Percentiles rank a stretch among this genome's conserved stretches.
phyloP scores from a whole-genome alignment of 2,329 filamentous ascomycete species.

The Phaeosphaeria sp. region DNA sequence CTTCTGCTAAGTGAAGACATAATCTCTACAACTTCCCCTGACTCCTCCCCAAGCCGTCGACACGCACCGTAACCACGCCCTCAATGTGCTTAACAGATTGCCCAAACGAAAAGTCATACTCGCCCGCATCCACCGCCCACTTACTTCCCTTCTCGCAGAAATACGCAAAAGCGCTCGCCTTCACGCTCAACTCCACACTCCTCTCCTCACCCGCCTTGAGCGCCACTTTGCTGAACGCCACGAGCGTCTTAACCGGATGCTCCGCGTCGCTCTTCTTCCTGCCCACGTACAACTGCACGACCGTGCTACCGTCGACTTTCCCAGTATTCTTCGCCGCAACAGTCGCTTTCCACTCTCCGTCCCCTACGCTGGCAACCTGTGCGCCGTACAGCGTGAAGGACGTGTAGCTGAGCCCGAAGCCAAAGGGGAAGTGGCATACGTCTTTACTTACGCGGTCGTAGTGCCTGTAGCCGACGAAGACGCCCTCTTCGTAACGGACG shows the following conservation, averaged over 20 bases:
- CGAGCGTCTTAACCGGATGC: slow-evolving; percentile 72
- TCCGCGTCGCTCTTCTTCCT: slow-evolving; percentile 44
- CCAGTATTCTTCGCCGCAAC: slow-evolving; percentile 62
- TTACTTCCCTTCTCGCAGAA: slow-evolving; percentile 35
- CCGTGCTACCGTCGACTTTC: slow-evolving; percentile 54
- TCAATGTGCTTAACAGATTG: slow-evolving; percentile 37
- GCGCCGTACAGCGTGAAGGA: slow-evolving; percentile 54
- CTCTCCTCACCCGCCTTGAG: slow-evolving; percentile 65
- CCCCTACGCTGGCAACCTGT: slow-evolving; percentile 68
- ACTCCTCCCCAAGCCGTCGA: slow-evolving; percentile 26
- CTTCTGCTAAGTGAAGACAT: background rate
- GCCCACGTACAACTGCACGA: slow-evolving; percentile 66
- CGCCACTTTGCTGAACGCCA: slow-evolving; percentile 70
- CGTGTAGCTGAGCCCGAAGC: slow-evolving; percentile 49
- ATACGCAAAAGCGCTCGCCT: slow-evolving; percentile 38
- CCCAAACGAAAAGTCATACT: slow-evolving; percentile 43
- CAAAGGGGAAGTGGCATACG: slow-evolving; percentile 52
- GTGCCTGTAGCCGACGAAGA: slow-evolving; percentile 63
- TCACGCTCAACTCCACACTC: slow-evolving; percentile 58
- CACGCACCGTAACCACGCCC: slow-evolving; percentile 26
- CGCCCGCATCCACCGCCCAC: slow-evolving; percentile 40
- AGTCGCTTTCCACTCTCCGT: slow-evolving; percentile 35
- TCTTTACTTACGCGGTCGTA: slow-evolving; percentile 67
- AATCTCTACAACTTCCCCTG: background rate
- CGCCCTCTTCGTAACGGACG: slow-evolving; percentile 61